Percentiles rank a stretch among this genome's conserved stretches.
phyloP scores from a whole-genome alignment of 225 moss, liverwort and hornwort genomes.

The Neckera pumila region DNA sequence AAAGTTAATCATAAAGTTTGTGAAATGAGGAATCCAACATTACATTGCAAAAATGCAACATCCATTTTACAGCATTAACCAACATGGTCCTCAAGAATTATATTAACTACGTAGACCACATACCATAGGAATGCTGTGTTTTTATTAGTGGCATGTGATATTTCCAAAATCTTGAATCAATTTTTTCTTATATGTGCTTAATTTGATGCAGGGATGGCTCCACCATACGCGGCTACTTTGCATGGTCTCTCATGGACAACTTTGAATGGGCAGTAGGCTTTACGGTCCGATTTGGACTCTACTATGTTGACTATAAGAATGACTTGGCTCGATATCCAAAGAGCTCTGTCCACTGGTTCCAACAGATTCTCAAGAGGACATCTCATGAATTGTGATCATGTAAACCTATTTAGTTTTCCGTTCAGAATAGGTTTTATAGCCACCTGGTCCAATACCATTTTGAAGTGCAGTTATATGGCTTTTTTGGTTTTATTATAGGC shows the following conservation, averaged over 20 bases:
- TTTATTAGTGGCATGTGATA: not conserved
- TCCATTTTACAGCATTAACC: not conserved
- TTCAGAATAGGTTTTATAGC: not conserved
- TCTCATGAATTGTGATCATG: not conserved
- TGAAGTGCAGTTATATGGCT: not conserved
- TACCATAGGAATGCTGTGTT: too few species aligned
- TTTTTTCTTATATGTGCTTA: not conserved
- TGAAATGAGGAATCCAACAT: too few species aligned
- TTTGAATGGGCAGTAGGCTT: constrained; percentile 26
- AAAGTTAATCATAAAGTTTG: too few species aligned
- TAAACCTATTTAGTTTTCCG: not conserved
- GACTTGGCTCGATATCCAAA: not conserved
- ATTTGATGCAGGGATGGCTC: constrained; percentile 15
- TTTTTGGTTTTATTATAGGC: too few species aligned
- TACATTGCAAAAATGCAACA: not conserved
- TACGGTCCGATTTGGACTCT: constrained; percentile 3
- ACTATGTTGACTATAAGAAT: constrained; percentile 17
- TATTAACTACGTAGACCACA: too few species aligned
- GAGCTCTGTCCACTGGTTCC: not conserved
- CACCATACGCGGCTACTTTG: constrained; percentile 28
- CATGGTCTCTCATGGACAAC: constrained; percentile 49
- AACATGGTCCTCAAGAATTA: too few species aligned
- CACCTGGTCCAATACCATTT: not conserved
- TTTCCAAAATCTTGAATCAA: not conserved
- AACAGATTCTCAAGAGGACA: not conserved